Conservation (phyloP, 2,329 filamentous ascomycete species). For the Amylocarpus encephaloides region DNA sequence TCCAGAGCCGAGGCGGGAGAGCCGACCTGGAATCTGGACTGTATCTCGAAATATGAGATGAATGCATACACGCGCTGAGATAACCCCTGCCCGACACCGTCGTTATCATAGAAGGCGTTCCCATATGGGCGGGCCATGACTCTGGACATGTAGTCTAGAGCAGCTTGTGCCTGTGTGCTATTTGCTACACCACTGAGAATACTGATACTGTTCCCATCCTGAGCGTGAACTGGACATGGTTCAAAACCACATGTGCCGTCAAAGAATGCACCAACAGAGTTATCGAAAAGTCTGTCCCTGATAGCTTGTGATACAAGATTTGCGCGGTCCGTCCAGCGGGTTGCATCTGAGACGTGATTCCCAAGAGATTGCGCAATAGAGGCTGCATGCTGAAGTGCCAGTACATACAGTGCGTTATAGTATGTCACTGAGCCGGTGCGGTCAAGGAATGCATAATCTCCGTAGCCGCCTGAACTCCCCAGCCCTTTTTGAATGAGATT, state of each 20-base stretch:
- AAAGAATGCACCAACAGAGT: constrained; percentile 38
- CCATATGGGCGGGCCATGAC: constrained; percentile 38
- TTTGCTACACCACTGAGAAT: constrained; percentile 36
- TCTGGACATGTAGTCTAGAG: constrained; percentile 37
- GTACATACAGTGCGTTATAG: constrained; percentile 46
- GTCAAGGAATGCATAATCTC: constrained; percentile 46
- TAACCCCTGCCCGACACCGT: constrained; percentile 34
- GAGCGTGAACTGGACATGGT: constrained; percentile 35
- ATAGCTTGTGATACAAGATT: constrained; percentile 33
- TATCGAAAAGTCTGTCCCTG: constrained; percentile 36
- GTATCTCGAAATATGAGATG: constrained; percentile 46
- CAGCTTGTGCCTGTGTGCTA: constrained; percentile 27
- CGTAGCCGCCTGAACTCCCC: constrained; percentile 35
- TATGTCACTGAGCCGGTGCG: constrained; percentile 44
- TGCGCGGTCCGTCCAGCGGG: constrained; percentile 37
- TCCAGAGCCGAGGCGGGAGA: constrained; percentile 36
- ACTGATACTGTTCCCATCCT: constrained; percentile 46
- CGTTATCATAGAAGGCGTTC: constrained; percentile 47
- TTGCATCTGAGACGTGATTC: constrained; percentile 30
- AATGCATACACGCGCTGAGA: constrained; percentile 45
- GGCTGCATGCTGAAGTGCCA: constrained; percentile 40
- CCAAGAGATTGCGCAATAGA: constrained; percentile 35
- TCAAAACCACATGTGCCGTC: constrained; percentile 34
- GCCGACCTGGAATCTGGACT: constrained; percentile 40
- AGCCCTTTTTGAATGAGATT: constrained; percentile 38